Conservation (phyloP, 2,329 filamentous ascomycete genomes). For the Gliomastix tumulicola region DNA sequence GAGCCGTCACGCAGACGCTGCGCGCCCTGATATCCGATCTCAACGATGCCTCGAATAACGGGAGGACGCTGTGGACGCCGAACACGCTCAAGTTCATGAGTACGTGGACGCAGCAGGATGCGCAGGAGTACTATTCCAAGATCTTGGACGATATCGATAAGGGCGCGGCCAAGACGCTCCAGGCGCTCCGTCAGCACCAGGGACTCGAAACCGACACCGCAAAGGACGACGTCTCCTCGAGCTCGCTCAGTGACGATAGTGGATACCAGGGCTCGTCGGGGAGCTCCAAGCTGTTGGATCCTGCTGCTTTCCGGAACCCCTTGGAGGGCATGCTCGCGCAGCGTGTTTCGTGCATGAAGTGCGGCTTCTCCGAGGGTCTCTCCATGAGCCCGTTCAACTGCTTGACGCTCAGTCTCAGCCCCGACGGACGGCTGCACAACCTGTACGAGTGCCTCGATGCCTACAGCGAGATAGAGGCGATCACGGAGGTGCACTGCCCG, state of each 20-base stretch:
- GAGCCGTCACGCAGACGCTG: constrained; percentile 41
- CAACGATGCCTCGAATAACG: constrained; percentile 63
- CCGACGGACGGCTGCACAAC: constrained; percentile 54
- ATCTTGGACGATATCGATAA: constrained; percentile 79
- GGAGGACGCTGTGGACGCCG: constrained; percentile 75
- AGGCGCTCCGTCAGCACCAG: constrained; percentile 14
- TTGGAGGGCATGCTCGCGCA: constrained; percentile 85
- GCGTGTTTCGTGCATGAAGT: constrained; percentile 77
- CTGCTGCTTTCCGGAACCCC: constrained; percentile 56
- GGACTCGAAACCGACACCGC: constrained; percentile 30
- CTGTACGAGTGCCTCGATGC: constrained; percentile 75
- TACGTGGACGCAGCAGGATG: constrained; percentile 94
- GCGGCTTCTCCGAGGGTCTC: constrained; percentile 80
- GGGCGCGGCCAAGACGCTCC: constrained; percentile 52
- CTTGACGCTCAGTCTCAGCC: constrained; percentile 74
- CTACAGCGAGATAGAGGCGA: constrained; percentile 77
- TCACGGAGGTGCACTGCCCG: constrained; percentile 83
- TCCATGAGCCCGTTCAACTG: constrained; percentile 93
- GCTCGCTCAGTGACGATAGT: constrained; percentile 49
- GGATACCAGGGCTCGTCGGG: constrained; percentile 43
- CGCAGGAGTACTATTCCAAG: constrained; percentile 94
- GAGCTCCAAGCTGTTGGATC: constrained; percentile 26
- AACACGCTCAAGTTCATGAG: constrained; percentile 82
- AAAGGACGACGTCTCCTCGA: constrained; percentile 34
- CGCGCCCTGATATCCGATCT: constrained; percentile 62